Evolutionary conservation across 371 early-diverging fungal species (phyloP), one percentile per base, ranked within the genome.

Genomic region (Mortierella sp.): DNA sequence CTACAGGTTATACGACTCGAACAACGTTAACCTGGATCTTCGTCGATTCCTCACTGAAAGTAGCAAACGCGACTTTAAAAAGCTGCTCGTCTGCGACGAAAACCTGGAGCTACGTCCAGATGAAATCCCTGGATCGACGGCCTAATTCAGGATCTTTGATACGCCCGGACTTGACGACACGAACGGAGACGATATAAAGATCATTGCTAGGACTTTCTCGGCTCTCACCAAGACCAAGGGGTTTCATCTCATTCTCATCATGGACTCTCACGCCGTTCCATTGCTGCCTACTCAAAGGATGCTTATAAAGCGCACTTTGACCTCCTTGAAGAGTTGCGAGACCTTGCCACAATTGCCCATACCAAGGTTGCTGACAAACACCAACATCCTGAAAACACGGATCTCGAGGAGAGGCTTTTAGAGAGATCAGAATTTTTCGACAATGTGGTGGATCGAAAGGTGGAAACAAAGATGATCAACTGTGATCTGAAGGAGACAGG

Each of bases 121-220:
- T 3, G n/a, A 28, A 10, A 30, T 28, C 9, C 30, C 51, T 18
- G 51, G 30, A 6, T 26, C 51, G n/a, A 51, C 30, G 30, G 30
- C 13, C 30, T 30, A 23, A 9, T 41, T 55, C 16, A 28, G 43
- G 3, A 23, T 55, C 8, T 42, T 55, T 42, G 55, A 55, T 43
- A 55, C 55, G 3, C 55, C 55, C 5, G 55, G 55, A 7, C 55
- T 55, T 3, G 41, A 55, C 16, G 55, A 55, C 28, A 41, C 55
- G 3, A 14, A 42, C 9, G 43, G 55, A 3, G 43, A 42, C n/a
- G 55, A 55, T 19, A 34, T 55, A 12, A 14, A 55, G 42, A 55
- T 43, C 24, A 42, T 55, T 4, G 34, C 34, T 43, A 55, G 21
- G n/a, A 55, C 42, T 34, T 26, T 55, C 19, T 41, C 41, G 6